These are phyloP conservation scores for Sungouiozyma intestinalis DNA, from an alignment of 805 yeast species.

Conservation along the genomic window DNA sequence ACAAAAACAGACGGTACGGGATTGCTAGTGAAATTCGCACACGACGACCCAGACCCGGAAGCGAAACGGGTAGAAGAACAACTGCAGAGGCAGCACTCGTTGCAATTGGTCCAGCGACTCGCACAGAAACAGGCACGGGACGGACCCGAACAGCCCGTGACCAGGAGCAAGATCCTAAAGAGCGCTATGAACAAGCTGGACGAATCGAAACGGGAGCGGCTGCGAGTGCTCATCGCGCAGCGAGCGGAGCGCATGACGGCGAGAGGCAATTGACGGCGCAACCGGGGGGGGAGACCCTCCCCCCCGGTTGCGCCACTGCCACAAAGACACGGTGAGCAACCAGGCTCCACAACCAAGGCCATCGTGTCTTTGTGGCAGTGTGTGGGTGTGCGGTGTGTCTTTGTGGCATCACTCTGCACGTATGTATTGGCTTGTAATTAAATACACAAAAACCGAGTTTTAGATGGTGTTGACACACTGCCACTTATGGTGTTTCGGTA, in stretches of 20 bases:
- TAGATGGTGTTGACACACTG: too few species aligned
- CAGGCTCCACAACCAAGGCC: background rate
- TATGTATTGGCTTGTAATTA: too few species aligned
- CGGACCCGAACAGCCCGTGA: background rate
- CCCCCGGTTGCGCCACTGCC: background rate
- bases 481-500: too few species aligned
- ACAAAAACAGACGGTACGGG: slow-evolving; percentile 37
- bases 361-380: too few species aligned
- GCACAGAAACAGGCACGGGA: slow-evolving; percentile 1
- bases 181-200: background rate
- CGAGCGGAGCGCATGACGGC: too few species aligned
- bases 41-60: slow-evolving; percentile 71
- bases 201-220: background rate
- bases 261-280: too few species aligned
- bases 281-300: background rate
- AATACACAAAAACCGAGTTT: too few species aligned
- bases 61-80: slow-evolving; percentile 22
- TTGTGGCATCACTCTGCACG: too few species aligned
- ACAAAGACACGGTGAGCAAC: slow-evolving; percentile 1
- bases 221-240: background rate
- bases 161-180: background rate
- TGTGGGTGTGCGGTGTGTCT: too few species aligned
- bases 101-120: slow-evolving; percentile 11
- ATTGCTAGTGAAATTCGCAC: slow-evolving; percentile 67
- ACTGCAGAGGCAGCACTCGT: slow-evolving; percentile 17